phyloP scores from a whole-genome alignment of 2,329 filamentous ascomycete genomes.

The Furcasterigmium furcatum region DNA sequence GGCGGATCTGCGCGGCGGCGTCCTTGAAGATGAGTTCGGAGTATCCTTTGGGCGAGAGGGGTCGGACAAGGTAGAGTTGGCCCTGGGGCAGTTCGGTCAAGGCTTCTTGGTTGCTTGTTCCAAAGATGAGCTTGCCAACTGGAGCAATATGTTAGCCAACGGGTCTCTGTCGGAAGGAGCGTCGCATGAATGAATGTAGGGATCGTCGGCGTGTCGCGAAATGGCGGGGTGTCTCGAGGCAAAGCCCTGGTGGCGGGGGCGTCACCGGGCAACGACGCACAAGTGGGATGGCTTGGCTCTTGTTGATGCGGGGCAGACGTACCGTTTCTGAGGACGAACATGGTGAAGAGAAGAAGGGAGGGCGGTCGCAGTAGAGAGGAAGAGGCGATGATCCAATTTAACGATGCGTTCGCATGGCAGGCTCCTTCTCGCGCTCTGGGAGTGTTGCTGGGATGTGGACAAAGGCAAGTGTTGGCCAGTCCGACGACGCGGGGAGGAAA shows the following conservation, averaged over 20 bases:
- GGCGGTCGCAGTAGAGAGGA: constrained; percentile 2
- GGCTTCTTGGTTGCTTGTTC: constrained; percentile 80
- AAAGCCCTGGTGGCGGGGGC: background rate
- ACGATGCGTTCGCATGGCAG: constrained; percentile 1
- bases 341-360: constrained; percentile 14
- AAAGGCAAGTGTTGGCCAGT: too few relatives aligned
- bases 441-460: too few relatives aligned
- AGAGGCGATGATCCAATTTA: constrained; percentile 4
- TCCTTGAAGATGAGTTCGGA: constrained; percentile 99
- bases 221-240: background rate
- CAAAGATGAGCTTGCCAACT: constrained; percentile 94
- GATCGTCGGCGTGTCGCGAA: too few relatives aligned
- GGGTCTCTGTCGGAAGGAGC: constrained; percentile 7
- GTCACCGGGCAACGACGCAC: background rate
- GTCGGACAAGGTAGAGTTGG: constrained; percentile 95
- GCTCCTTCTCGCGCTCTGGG: constrained; percentile 2
- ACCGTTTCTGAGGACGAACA: constrained; percentile 37
- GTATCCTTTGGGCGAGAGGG: constrained; percentile 92
- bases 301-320: constrained; percentile 17
- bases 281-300: background rate
- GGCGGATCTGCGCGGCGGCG: constrained; percentile 85
- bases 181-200: background rate
- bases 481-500: too few relatives aligned
- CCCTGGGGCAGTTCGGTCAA: constrained; percentile 93
- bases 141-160: constrained; percentile 6